Evolutionary conservation across 1,139 yeast genomes (phyloP).

Genomic region (Diutina rugosa): DNA sequence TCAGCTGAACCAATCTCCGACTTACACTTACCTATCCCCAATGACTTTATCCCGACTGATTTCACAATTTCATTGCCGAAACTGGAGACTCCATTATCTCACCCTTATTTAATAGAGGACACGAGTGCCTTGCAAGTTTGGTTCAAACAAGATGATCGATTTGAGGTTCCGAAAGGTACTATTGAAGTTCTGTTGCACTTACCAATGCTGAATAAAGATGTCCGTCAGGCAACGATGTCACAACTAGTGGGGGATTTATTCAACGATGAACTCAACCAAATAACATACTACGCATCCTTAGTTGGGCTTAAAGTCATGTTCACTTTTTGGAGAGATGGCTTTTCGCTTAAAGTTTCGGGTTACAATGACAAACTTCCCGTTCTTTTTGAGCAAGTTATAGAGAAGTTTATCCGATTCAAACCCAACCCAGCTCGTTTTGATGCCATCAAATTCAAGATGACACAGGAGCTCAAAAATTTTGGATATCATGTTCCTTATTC

Average conservation of each 20-base stretch:
- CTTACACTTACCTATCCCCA: slow-evolving; percentile 54
- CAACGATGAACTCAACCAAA: slow-evolving; percentile 65
- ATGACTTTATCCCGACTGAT: slow-evolving; percentile 71
- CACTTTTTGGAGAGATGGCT: slow-evolving; percentile 53
- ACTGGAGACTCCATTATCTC: slow-evolving; percentile 15
- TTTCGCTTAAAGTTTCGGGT: slow-evolving; percentile 58
- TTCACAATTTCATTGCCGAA: slow-evolving; percentile 44
- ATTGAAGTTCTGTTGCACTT: slow-evolving; percentile 52
- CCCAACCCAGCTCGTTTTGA: slow-evolving; percentile 51
- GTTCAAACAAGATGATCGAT: slow-evolving; percentile 86
- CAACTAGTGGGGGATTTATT: slow-evolving; percentile 47
- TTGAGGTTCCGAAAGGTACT: slow-evolving; percentile 79
- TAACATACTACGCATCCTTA: slow-evolving; percentile 71
- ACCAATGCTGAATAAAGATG: slow-evolving; percentile 21
- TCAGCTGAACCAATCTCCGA: slow-evolving; percentile 19
- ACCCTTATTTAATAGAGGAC: slow-evolving; percentile 26
- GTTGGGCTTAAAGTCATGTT: slow-evolving; percentile 63
- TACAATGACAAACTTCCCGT: slow-evolving; percentile 70
- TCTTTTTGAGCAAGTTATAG: slow-evolving; percentile 47
- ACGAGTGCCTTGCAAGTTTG: slow-evolving; percentile 38
- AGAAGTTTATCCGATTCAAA: slow-evolving; percentile 36
- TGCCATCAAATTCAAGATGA: slow-evolving; percentile 48
- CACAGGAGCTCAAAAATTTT: slow-evolving; percentile 54
- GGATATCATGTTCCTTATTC: slow-evolving; percentile 65
- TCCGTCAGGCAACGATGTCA: slow-evolving; percentile 20